Evolutionary conservation across 805 yeast genomes (phyloP).

Genomic region (Hanseniaspora thailandica): DNA sequence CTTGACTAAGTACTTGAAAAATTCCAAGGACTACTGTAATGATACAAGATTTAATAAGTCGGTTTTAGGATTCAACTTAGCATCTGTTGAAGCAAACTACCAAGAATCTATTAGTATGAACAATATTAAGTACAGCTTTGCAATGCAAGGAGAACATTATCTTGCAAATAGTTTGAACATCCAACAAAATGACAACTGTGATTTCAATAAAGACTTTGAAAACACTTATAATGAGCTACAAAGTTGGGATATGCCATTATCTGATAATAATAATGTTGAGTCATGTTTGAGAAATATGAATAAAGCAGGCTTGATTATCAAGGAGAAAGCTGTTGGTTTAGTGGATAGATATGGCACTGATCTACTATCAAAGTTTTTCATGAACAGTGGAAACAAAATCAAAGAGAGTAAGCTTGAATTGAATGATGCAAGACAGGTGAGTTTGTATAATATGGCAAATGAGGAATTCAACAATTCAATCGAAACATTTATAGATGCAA

Average conservation of each 20-base stretch:
- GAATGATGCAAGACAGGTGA: not conserved
- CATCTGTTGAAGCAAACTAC: not conserved
- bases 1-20: not conserved
- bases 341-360: not conserved
- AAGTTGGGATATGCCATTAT: slow-evolving; percentile 5
- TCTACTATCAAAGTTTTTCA: not conserved
- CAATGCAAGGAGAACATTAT: not conserved
- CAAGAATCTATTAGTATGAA: not conserved
- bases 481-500: too few relatives aligned
- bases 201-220: not conserved
- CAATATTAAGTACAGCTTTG: not conserved
- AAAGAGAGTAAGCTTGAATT: not conserved
- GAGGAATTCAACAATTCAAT: too few relatives aligned
- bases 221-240: not conserved
- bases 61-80: not conserved
- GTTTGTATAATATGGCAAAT: too few relatives aligned
- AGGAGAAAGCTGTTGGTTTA: not conserved
- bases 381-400: not conserved
- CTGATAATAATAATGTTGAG: not conserved
- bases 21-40: not conserved
- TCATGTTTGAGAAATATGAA: not conserved
- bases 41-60: not conserved
- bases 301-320: not conserved
- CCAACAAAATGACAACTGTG: not conserved
- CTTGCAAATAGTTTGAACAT: not conserved